Base-by-base conservation (phyloP, 305 asterid genomes). In the Rubia peregrina region DNA sequence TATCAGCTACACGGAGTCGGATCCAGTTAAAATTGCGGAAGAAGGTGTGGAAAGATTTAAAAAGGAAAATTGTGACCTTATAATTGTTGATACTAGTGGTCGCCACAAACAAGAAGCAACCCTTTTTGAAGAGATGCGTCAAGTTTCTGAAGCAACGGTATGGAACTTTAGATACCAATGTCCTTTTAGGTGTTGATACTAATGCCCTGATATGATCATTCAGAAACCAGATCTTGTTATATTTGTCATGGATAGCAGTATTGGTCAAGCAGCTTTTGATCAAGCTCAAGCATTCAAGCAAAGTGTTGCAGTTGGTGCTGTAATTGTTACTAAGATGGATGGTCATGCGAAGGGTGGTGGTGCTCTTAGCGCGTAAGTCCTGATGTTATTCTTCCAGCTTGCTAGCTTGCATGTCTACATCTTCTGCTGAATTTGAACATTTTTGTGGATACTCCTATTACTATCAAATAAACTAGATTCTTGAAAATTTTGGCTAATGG, bases 311-410 rank as follows among this genome's bases (percentile, higher is more conserved):
- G 98, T 90, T 76, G 98, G 98, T 76, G 97, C 97, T 63, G 98
- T 93, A 75, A 93, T 93, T 71, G 73, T 93, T 65, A 93, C 98
- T 44, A 93, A 93, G 84, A 93, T 93, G 98, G 98, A 90, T 76
- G 98, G 98, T 41, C 98, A 93, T 89, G 98, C 98, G 6, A 93
- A 90, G 88, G 98, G 98, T 65, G 98, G 98, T 75, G 97, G 98
- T 80, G 96, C 98, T 72, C 96, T 93, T 71, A 93, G 98, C 72
- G 97, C 98, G 98, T 93, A 90, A 93, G 98, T 89, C 46, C 70
- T 19, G 56, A 66, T 13, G 59, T 30, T 65, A 2, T 13, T 38
- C 1, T 12, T 19, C 17, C 42, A 60, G 19, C 21, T 48, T 53
- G 17, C 40, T 48, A 60, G 19, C 21, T 48, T 53, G 17, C 40